A percentile compares a stretch with the other conserved stretches of the same genome.
Conservation (phyloP, 2,329 filamentous ascomycete genomes). For the Xylariales sp. region DNA sequence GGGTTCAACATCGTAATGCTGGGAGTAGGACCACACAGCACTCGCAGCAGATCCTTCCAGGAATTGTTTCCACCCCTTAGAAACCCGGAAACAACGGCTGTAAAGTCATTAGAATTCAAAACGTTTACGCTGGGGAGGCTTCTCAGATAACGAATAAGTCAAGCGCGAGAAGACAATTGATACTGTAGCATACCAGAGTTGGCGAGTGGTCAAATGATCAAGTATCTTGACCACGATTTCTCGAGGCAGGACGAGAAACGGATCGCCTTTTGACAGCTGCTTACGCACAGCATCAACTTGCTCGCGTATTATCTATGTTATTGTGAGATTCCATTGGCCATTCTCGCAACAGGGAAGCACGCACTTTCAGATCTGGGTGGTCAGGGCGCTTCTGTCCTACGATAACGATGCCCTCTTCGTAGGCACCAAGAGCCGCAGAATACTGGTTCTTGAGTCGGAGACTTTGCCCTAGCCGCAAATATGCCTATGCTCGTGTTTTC, state of each 20-base stretch:
- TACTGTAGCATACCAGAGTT: constrained; percentile 1
- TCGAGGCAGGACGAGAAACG: not conserved
- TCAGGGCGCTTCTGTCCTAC: constrained; percentile 1
- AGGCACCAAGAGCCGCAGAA: not conserved
- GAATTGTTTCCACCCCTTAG: constrained; percentile 4
- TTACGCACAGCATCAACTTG: not conserved
- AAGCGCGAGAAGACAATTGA: not conserved
- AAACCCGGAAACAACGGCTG: constrained; percentile 3
- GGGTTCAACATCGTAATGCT: not conserved
- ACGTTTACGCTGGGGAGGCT: not conserved
- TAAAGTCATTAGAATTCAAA: not conserved
- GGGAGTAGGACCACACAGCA: not conserved
- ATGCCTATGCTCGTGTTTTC: no score
- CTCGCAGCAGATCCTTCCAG: constrained; percentile 1
- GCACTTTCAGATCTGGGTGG: not conserved
- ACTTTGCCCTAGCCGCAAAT: constrained; percentile 1
- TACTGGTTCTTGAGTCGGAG: constrained; percentile 1
- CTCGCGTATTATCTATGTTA: not conserved
- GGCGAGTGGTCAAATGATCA: not conserved
- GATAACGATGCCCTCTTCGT: constrained; percentile 4
- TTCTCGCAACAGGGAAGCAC: not conserved
- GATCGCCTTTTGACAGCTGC: not conserved
- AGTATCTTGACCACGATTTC: not conserved
- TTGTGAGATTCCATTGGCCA: not conserved
- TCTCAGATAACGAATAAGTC: not conserved